Conservation (phyloP, 169 alveolate species). For the Eimeria praecox region DNA sequence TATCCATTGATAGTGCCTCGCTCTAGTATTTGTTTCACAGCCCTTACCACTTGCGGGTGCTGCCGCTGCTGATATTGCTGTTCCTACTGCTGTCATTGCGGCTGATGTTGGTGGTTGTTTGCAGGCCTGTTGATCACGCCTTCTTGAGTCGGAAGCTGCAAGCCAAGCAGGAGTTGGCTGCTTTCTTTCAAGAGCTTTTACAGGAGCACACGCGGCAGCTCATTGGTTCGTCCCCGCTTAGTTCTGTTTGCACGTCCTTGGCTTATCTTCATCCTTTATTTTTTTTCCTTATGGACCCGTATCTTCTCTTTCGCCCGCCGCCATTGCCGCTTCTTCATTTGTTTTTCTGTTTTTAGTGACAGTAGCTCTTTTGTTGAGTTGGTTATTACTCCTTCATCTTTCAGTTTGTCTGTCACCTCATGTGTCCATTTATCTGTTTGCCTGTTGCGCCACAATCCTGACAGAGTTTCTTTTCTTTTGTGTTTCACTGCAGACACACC, state of each 20-base stretch:
- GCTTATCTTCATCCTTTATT: background rate
- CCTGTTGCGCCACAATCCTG: too few species aligned
- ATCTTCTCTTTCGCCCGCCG: too few species aligned
- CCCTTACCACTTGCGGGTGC: background rate
- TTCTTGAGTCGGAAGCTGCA: slow-evolving; percentile 89
- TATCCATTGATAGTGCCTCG: too few species aligned
- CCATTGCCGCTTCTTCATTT: too few species aligned
- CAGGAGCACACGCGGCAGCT: slow-evolving; percentile 88
- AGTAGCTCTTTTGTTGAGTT: too few species aligned
- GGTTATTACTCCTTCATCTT: too few species aligned
- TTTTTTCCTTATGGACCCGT: background rate
- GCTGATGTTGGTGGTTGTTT: slow-evolving; percentile 1
- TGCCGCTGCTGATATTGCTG: slow-evolving; percentile 3
- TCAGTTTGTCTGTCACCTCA: too few species aligned
- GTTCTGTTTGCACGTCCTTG: background rate
- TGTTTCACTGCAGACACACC: too few species aligned
- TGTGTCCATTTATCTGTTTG: too few species aligned
- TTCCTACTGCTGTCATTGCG: background rate
- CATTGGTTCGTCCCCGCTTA: slow-evolving; percentile 49
- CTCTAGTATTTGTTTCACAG: too few species aligned
- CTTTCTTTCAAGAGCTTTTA: slow-evolving; percentile 91
- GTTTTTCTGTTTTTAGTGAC: too few species aligned
- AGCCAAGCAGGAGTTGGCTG: slow-evolving; percentile 93
- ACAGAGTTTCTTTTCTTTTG: too few species aligned
- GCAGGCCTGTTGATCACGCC: slow-evolving; percentile 86